Evolutionary conservation across 139 green algal species (phyloP).

Genomic region (Closterium sp.): DNA sequence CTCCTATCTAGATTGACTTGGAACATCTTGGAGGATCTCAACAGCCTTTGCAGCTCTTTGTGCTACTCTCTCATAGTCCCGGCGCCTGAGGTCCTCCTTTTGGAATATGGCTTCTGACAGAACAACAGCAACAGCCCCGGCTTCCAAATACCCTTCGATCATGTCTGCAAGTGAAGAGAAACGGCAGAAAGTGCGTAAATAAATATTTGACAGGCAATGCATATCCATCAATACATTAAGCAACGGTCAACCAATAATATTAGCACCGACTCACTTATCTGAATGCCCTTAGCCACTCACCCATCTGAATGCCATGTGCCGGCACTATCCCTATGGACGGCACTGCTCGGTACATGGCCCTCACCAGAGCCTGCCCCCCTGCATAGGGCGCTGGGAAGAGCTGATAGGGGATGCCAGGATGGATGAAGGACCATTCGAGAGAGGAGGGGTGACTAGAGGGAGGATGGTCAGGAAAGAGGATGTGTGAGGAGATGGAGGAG

Average conservation of each 20-base stretch:
- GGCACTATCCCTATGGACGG: neutral
- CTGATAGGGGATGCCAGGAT: neutral
- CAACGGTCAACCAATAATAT: no score
- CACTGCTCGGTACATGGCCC: neutral
- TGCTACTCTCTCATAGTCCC: neutral
- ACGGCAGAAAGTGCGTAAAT: no score
- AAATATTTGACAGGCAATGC: no score
- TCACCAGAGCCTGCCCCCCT: neutral
- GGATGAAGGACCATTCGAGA: neutral
- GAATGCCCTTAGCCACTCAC: neutral
- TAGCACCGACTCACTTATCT: neutral
- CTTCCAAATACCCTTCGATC: neutral
- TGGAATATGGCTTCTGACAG: neutral
- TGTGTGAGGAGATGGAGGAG: no score
- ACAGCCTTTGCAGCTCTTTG: neutral
- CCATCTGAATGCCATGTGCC: neutral
- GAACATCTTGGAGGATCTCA: neutral
- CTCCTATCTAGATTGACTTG: neutral
- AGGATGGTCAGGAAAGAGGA: no score
- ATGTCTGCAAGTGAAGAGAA: neutral
- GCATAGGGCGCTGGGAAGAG: neutral
- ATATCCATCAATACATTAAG: no score
- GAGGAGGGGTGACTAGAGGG: neutral
- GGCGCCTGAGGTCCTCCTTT: neutral
- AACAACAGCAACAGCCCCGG: neutral